Conservation (phyloP, 495 filamentous ascomycete genomes). For the Podospora conica region DNA sequence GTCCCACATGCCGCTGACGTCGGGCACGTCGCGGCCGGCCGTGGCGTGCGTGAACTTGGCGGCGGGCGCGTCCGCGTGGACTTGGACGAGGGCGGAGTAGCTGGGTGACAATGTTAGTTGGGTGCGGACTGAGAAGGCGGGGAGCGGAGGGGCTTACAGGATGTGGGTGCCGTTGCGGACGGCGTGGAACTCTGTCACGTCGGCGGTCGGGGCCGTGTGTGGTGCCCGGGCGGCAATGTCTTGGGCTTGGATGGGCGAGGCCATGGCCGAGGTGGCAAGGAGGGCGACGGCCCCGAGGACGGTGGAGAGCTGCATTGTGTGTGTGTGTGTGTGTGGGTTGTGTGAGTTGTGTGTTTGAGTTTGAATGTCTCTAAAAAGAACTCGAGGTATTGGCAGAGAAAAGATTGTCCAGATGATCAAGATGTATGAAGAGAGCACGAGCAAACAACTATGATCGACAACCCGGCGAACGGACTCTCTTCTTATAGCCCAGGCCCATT, state of each 20-base stretch:
- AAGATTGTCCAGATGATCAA: neutral
- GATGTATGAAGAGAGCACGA: neutral
- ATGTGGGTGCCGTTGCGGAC: neutral
- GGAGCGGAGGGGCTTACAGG: neutral
- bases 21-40: neutral
- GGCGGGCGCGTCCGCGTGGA: neutral
- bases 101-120: neutral
- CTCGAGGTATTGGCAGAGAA: neutral
- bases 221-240: neutral
- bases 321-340: neutral
- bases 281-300: constrained; percentile 3
- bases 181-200: neutral
- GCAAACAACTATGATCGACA: neutral
- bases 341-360: too few relatives aligned
- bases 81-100: constrained; percentile 1
- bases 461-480: neutral
- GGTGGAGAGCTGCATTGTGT: neutral
- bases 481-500: neutral
- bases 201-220: neutral
- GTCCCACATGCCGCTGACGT: neutral
- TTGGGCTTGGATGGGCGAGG: neutral
- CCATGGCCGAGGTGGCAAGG: constrained; percentile 21
- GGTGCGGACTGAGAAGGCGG: neutral
- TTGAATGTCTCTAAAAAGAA: neutral
- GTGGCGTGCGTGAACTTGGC: constrained; percentile 1